Base-by-base conservation (phyloP, 495 filamentous ascomycete genomes). In the Hypoxylon fragiforme region DNA sequence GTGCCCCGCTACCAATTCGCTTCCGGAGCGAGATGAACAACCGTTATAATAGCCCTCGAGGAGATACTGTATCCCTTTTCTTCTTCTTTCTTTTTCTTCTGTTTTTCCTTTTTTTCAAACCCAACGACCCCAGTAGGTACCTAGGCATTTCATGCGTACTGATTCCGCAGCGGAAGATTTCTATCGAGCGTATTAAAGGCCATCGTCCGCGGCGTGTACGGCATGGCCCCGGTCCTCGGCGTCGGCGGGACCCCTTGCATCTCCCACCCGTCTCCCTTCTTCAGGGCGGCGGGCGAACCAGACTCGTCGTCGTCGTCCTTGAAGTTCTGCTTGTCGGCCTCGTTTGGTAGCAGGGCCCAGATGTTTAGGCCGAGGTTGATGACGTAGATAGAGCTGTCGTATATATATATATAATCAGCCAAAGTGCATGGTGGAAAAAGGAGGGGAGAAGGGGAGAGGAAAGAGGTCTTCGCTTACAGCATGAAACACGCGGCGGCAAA, bases 401-500 rank as follows among this genome's bases (percentile, higher is more conserved):
- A 8, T 34, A 0, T 1, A 7, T 55, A 19, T 55, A 45, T 16
- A 21, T 32, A 16, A 9, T n/a, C n/a, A n/a, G n/a, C n/a, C n/a
- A 13, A n/a, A 21, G 36, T 9, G 34, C 0, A 7, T 34, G 2
- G 22, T 26, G 28, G 49, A 57, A 38, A 63, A 50, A 42, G 34
- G 13, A 7, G 5, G 7, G n/a, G 6, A 8, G 13, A 7, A n/a
- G n/a, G n/a, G n/a, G n/a, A n/a, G n/a, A n/a, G n/a, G n/a, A n/a
- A n/a, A n/a, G n/a, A n/a, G n/a, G 35, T 41, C 43, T 35, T 44
- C 7, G 75, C 88, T 69, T 74, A 95, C 90, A 86, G 70, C 73
- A 92, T 80, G 44, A 88, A 68, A 12, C 88, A 69, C 4, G 85
- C 85, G 3, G 85, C 77, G 5, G 83, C 88, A 65, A 92, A 95